phyloP scores from a whole-genome alignment of 371 early-diverging fungal genomes.

The Catenaria anguillulae region DNA sequence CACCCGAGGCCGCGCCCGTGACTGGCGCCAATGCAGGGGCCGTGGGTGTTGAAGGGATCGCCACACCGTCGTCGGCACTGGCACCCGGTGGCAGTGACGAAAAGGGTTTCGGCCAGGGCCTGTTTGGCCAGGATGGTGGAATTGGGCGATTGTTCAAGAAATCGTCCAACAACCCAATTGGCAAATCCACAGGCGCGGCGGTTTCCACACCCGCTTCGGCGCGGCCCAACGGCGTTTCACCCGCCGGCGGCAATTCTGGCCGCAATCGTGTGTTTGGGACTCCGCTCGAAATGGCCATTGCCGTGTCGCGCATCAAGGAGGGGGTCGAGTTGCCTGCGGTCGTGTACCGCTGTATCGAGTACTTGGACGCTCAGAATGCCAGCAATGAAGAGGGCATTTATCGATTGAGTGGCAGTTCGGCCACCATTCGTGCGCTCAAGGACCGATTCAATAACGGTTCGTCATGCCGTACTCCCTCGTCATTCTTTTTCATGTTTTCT shows the following conservation, averaged over 20 bases:
- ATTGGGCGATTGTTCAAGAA: not conserved
- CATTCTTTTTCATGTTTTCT: too few species aligned
- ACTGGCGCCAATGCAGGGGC: not conserved
- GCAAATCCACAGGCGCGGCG: not conserved
- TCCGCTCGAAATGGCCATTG: slow-evolving; percentile 47
- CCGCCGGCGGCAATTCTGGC: too few species aligned
- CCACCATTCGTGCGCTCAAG: slow-evolving; percentile 53
- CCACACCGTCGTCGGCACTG: not conserved
- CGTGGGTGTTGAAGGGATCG: not conserved
- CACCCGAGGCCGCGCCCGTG: slow-evolving; percentile 14
- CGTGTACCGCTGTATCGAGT: slow-evolving; percentile 88
- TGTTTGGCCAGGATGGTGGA: not conserved
- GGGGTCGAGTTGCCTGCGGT: slow-evolving; percentile 73
- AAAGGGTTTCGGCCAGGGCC: too few species aligned
- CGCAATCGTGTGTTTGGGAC: slow-evolving; percentile 44
- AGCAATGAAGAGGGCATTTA: slow-evolving; percentile 89
- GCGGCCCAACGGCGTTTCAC: not conserved
- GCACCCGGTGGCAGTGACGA: too few species aligned
- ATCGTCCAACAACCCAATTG: slow-evolving; percentile 15
- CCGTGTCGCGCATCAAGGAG: slow-evolving; percentile 40
- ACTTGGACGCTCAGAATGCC: slow-evolving; percentile 66
- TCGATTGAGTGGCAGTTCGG: slow-evolving; percentile 65
- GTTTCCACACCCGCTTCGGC: not conserved
- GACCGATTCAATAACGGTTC: slow-evolving; percentile 60
- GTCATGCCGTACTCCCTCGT: too few species aligned